Evolutionary conservation across 345 rosid species (phyloP).

Genomic region (Salix arbutifolia): DNA sequence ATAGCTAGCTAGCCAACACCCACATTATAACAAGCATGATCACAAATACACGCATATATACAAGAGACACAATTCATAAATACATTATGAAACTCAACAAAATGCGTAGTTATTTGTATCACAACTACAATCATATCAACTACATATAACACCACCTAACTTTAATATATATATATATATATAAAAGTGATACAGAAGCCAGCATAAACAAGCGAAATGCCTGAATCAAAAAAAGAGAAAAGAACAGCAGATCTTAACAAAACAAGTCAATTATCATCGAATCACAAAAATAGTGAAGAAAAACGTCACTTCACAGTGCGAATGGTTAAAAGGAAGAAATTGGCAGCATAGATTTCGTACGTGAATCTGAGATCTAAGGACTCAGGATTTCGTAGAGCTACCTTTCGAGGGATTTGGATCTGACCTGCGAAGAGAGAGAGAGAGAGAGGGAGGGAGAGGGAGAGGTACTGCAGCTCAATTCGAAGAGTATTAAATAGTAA

Average conservation of each 20-base stretch:
- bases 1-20: not conserved
- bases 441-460: not conserved
- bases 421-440: not conserved
- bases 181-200: not conserved
- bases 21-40: not conserved
- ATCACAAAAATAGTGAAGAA: not conserved
- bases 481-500: not conserved
- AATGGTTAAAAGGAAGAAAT: not conserved
- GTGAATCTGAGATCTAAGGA: not conserved
- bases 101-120: not conserved
- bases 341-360: not conserved
- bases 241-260: conserved; percentile 4
- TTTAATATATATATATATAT: no score
- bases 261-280: not conserved
- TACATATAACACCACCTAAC: not conserved
- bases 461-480: not conserved
- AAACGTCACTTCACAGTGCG: not conserved
- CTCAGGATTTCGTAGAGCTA: not conserved
- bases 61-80: no score
- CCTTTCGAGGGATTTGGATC: not conserved
- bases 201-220: not conserved
- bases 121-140: not conserved
- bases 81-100: not conserved
- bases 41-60: no score
- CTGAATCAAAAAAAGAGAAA: not conserved